A percentile compares a stretch with the other conserved stretches of the same genome.
Conservation (phyloP, 2,329 filamentous ascomycete species). For the Allantophomopsis lycopodina region DNA sequence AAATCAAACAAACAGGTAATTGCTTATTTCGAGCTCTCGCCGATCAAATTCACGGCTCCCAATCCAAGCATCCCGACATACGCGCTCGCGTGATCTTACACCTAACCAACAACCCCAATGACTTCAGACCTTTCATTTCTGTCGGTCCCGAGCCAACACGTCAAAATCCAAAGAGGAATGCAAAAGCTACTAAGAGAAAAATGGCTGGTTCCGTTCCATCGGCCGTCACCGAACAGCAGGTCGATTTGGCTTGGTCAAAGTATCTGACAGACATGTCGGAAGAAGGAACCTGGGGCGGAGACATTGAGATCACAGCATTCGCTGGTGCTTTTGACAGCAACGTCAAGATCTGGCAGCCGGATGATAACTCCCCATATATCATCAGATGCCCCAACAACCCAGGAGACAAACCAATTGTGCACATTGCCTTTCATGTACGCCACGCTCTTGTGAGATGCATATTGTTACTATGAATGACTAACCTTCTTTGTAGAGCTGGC, state of each 20-base stretch:
- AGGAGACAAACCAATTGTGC: constrained; percentile 23
- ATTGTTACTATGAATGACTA: too few species aligned
- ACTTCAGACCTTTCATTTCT: constrained; percentile 52
- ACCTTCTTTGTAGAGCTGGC: constrained; percentile 31
- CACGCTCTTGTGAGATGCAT: neutral
- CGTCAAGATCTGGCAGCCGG: constrained; percentile 42
- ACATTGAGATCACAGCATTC: constrained; percentile 55
- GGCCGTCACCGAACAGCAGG: constrained; percentile 36
- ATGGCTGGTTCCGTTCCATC: constrained; percentile 31
- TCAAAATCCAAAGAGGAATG: constrained; percentile 27
- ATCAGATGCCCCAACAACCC: constrained; percentile 10
- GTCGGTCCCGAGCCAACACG: constrained; percentile 36
- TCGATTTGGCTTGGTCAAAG: constrained; percentile 34
- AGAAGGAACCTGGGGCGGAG: constrained; percentile 48
- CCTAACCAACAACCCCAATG: constrained; percentile 42
- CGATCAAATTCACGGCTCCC: constrained; percentile 50
- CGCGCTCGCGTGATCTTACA: constrained; percentile 44
- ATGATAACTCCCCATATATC: constrained; percentile 12
- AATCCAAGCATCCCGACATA: constrained; percentile 41
- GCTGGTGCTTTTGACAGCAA: constrained; percentile 44
- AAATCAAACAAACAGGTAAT: constrained; percentile 34
- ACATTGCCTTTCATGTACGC: constrained; percentile 52
- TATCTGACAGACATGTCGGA: constrained; percentile 46
- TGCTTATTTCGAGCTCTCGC: constrained; percentile 57
- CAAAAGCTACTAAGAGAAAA: constrained; percentile 23